Evolutionary conservation across 225 moss, liverwort and hornwort species (phyloP).

Genomic region (Pseudisothecium myosuroides): DNA sequence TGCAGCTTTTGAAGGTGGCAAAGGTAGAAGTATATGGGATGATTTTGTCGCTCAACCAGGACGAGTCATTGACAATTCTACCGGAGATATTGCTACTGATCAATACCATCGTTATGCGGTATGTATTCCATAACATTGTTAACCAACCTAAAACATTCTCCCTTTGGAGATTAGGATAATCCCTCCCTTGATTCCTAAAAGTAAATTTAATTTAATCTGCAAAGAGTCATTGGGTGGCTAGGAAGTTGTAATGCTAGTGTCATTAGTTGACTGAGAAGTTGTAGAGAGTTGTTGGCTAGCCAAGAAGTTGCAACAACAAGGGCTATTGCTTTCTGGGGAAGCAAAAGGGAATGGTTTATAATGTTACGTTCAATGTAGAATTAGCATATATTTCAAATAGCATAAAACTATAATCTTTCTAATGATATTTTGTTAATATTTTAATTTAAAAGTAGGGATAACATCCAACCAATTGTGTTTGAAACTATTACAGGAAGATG

Average conservation of each 20-base stretch:
- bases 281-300: background rate
- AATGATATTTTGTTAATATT: background rate
- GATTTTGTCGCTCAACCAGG: background rate
- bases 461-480: background rate
- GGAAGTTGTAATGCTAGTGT: background rate
- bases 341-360: no score
- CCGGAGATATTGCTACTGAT: constrained; percentile 7
- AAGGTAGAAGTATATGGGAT: constrained; percentile 29
- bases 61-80: constrained; percentile 15
- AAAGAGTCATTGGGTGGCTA: accelerated
- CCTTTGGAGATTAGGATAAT: accelerated
- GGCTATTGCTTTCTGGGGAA: background rate
- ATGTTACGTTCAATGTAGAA: background rate
- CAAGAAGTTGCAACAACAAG: background rate
- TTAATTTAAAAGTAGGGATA: no score
- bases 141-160: background rate
- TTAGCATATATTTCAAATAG: background rate
- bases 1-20: constrained; percentile 15
- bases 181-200: accelerated
- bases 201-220: background rate
- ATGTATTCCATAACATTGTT: background rate
- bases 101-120: constrained; percentile 22
- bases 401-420: background rate
- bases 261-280: background rate
- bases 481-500: constrained; percentile 6